phyloP scores from a whole-genome alignment of 371 early-diverging fungal species.

The Saksenaea vasiformis region DNA sequence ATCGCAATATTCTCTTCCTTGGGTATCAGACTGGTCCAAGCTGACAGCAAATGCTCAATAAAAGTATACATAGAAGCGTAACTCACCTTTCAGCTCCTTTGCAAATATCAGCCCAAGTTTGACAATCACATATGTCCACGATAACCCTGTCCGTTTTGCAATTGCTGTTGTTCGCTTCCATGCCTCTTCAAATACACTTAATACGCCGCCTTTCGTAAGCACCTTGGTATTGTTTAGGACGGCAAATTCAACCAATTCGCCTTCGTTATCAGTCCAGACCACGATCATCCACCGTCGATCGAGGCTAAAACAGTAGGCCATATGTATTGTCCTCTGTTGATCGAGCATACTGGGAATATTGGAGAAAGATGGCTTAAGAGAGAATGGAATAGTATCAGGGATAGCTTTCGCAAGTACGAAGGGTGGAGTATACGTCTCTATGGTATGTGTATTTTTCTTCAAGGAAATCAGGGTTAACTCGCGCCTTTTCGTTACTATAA shows the following conservation, averaged over 20 bases:
- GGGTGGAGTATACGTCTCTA: slow-evolving; percentile 51
- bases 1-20: slow-evolving; percentile 42
- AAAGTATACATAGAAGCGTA: not conserved
- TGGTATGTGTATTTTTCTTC: slow-evolving; percentile 17
- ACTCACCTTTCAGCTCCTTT: slow-evolving; percentile 29
- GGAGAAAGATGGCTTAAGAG: slow-evolving; percentile 33
- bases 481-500: not conserved
- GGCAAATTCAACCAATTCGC: slow-evolving; percentile 56
- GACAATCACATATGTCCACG: slow-evolving; percentile 31
- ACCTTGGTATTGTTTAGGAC: slow-evolving; percentile 18
- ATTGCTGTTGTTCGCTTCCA: slow-evolving; percentile 36
- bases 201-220: slow-evolving; percentile 3
- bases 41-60: slow-evolving; percentile 13
- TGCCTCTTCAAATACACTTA: slow-evolving; percentile 28
- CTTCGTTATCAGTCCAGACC: slow-evolving; percentile 64
- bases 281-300: slow-evolving; percentile 58
- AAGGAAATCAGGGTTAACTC: not conserved
- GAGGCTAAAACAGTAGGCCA: slow-evolving; percentile 60
- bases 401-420: slow-evolving; percentile 53
- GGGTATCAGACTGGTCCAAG: slow-evolving; percentile 42
- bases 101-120: slow-evolving; percentile 45
- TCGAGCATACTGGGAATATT: slow-evolving; percentile 35
- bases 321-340: slow-evolving; percentile 45
- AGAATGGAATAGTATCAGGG: slow-evolving; percentile 42
- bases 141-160: slow-evolving; percentile 20